Percentiles rank a stretch among this genome's conserved stretches.
Conservation (phyloP, 2,329 filamentous ascomycete species). For the Lojkania enalia region DNA sequence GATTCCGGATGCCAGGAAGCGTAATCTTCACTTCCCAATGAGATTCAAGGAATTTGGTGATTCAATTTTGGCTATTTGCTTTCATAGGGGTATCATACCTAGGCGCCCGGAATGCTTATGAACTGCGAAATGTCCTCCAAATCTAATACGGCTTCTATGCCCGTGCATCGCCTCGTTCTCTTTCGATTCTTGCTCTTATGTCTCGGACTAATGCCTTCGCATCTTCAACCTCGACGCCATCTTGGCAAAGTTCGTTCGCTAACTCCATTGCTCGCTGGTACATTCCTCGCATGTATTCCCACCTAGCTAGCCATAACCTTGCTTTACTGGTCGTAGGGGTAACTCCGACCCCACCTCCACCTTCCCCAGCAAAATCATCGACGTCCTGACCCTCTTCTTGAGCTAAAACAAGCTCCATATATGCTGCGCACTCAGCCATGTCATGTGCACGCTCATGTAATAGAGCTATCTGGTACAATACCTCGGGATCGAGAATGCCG, state of each 20-base stretch:
- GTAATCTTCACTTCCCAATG: no score
- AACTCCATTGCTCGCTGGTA: conserved; percentile 76
- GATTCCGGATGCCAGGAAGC: no score
- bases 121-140: no score
- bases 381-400: conserved; percentile 75
- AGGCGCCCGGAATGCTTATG: no score
- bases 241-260: conserved; percentile 89
- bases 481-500: conserved; percentile 80
- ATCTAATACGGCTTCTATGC: no score
- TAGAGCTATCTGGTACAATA: conserved; percentile 83
- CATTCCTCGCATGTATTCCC: conserved; percentile 75
- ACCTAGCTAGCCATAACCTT: conserved; percentile 87
- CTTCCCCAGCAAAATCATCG: conserved; percentile 43
- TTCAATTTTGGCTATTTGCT: no score
- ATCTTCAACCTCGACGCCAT: conserved; percentile 95
- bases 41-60: no score
- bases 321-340: conserved; percentile 91
- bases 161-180: conserved; percentile 25
- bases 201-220: conserved; percentile 91
- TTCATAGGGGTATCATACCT: no score
- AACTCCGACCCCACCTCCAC: conserved; percentile 71
- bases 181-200: conserved; percentile 74
- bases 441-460: conserved; percentile 84
- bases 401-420: conserved; percentile 94
- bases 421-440: conserved; percentile 78